Percentiles rank a stretch among this genome's conserved stretches.
These are phyloP conservation scores for Trypanosoma theileri DNA, from an alignment of 208 protist species.

Conservation along the genomic window DNA sequence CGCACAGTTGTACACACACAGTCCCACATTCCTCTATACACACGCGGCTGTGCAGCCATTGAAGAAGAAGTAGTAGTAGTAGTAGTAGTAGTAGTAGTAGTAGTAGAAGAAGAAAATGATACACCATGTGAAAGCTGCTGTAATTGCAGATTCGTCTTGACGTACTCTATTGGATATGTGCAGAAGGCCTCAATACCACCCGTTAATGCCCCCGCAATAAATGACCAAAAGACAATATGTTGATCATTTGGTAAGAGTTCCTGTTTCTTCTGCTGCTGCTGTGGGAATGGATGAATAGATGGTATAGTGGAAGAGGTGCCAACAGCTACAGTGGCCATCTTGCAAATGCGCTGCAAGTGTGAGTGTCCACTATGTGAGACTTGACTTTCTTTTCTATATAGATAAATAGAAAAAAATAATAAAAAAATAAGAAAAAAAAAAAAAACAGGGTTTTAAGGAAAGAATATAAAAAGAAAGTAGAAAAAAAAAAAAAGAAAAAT, in stretches of 20 bases:
- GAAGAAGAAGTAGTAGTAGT: no score
- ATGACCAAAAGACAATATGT: conserved; percentile 14
- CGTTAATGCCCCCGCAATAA: conserved; percentile 31
- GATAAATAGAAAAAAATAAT: no score
- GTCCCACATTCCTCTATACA: conserved; percentile 25
- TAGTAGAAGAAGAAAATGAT: not conserved
- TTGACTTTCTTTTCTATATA: no score
- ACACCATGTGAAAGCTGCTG: conserved; percentile 5
- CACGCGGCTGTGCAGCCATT: not conserved
- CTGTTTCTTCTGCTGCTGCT: not conserved
- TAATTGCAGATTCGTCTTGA: conserved; percentile 37
- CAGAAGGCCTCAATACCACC: conserved; percentile 26
- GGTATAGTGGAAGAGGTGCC: not conserved
- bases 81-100: no score
- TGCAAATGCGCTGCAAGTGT: not conserved
- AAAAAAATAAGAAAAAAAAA: no score
- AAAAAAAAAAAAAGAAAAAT: no score
- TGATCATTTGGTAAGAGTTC: not conserved
- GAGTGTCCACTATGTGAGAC: not conserved
- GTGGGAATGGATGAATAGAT: not conserved
- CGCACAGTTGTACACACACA: conserved; percentile 19
- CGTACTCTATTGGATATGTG: conserved; percentile 35
- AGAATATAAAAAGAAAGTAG: no score
- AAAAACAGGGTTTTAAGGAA: no score
- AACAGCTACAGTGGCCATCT: no score